phyloP scores from a whole-genome alignment of 2,329 filamentous ascomycete species.

The Hirsutella minnesotensis region DNA sequence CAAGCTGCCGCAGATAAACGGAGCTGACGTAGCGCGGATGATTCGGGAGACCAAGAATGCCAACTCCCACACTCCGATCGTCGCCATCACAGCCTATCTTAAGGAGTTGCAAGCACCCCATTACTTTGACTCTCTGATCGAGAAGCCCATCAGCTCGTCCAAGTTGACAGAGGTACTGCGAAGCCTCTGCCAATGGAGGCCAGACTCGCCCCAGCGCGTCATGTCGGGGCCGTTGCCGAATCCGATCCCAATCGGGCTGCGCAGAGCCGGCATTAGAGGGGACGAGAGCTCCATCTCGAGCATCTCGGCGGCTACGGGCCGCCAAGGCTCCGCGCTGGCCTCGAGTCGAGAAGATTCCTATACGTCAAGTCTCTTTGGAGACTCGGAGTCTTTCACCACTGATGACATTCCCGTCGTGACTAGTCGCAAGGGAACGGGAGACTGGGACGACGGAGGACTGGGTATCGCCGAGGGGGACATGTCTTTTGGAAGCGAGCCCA shows the following conservation, averaged over 20 bases:
- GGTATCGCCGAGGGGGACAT: slow-evolving; percentile 60
- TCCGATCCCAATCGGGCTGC: slow-evolving; percentile 50
- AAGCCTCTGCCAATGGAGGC: slow-evolving; percentile 86
- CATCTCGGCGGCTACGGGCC: slow-evolving; percentile 57
- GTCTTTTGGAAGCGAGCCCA: slow-evolving; percentile 18
- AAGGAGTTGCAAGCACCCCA: slow-evolving; percentile 92
- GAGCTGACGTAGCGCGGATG: slow-evolving; percentile 93
- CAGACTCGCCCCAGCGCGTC: slow-evolving; percentile 43
- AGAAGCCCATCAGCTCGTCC: slow-evolving; percentile 89
- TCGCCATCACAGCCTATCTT: slow-evolving; percentile 94
- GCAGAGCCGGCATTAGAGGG: slow-evolving; percentile 48
- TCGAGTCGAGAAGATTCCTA: slow-evolving; percentile 85
- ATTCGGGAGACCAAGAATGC: slow-evolving; percentile 92
- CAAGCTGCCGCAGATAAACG: slow-evolving; percentile 88
- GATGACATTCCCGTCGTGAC: slow-evolving; percentile 72
- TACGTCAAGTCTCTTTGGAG: slow-evolving; percentile 76
- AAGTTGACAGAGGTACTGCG: slow-evolving; percentile 84
- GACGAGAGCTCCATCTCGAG: slow-evolving; percentile 80
- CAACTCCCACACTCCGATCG: slow-evolving; percentile 88
- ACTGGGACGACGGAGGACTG: slow-evolving; percentile 69
- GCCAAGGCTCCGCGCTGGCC: slow-evolving; percentile 64
- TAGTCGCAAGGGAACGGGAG: slow-evolving; percentile 59
- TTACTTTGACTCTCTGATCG: slow-evolving; percentile 89
- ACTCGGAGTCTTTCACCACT: slow-evolving; percentile 64
- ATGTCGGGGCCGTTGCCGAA: slow-evolving; percentile 38